Percentiles rank a stretch among this genome's conserved stretches.
phyloP scores from a whole-genome alignment of 1,139 yeast genomes.

The Candida neerlandica region DNA sequence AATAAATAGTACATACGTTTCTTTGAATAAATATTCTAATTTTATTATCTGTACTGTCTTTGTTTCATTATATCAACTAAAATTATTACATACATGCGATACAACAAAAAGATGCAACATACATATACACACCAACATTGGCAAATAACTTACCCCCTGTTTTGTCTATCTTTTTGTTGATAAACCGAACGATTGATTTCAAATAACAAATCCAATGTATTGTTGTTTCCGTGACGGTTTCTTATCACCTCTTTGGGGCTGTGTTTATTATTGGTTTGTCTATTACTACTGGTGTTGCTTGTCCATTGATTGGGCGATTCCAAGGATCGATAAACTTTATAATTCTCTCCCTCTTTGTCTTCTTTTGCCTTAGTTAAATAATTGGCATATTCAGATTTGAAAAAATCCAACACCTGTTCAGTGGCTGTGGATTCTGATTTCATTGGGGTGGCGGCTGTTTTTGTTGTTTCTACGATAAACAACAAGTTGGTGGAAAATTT shows the following conservation, averaged over 20 bases:
- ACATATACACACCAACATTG: background rate
- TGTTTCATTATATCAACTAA: background rate
- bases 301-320: constrained; percentile 30
- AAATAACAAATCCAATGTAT: constrained; percentile 21
- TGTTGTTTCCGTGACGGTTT: constrained; percentile 10
- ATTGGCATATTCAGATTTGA: constrained; percentile 18
- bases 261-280: constrained; percentile 4
- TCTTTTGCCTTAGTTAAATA: constrained; percentile 21
- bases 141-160: background rate
- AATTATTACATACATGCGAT: background rate
- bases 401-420: constrained; percentile 19
- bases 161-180: constrained; percentile 16
- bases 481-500: too few relatives aligned
- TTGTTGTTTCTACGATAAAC: background rate
- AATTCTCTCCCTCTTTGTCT: constrained; percentile 21
- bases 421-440: background rate
- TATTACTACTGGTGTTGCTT: constrained; percentile 14
- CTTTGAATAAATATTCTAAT: background rate
- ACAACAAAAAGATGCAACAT: background rate
- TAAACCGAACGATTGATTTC: constrained; percentile 24
- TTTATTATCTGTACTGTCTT: background rate
- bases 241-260: constrained; percentile 20
- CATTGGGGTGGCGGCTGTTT: background rate
- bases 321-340: constrained; percentile 23
- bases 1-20: constrained; percentile 28